These are phyloP conservation scores for Artemisia annua DNA, from an alignment of 129 eudicot genomes.

Conservation along the genomic window DNA sequence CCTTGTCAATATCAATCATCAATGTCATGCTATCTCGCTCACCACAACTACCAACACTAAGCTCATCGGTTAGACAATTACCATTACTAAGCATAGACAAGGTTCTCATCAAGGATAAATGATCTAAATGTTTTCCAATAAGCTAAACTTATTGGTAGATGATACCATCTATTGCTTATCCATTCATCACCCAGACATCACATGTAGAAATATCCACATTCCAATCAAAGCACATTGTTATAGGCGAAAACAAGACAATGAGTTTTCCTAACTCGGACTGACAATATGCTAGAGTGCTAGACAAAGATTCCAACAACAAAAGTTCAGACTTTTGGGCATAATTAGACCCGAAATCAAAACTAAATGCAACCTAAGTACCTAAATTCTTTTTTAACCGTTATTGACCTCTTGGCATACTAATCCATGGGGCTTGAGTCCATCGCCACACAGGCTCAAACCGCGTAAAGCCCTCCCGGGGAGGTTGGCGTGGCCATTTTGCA, in stretches of 20 bases:
- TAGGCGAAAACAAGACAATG: not conserved
- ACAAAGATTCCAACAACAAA: conserved; percentile 4
- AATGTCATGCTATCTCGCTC: not conserved
- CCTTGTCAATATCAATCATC: not conserved
- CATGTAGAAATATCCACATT: not conserved
- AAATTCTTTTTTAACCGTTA: conserved; percentile 2
- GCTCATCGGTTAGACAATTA: not conserved
- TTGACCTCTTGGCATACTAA: no score
- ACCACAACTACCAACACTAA: not conserved
- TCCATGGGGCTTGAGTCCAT: no score
- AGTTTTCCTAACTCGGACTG: not conserved
- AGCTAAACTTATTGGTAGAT: not conserved
- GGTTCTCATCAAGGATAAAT: not conserved
- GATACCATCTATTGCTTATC: conserved; percentile 9
- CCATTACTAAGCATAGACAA: not conserved
- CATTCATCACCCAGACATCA: not conserved
- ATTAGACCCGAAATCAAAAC: conserved; percentile 4
- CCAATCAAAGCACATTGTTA: not conserved
- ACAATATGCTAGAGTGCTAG: not conserved
- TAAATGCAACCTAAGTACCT: conserved; percentile 21
- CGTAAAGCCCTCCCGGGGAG: no score
- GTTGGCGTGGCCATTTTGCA: no score
- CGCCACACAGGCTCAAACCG: no score
- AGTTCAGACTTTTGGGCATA: not conserved
- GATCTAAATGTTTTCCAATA: not conserved